Percentiles rank a stretch among this genome's conserved stretches.
These are phyloP conservation scores for Candida sphagnicola DNA, from an alignment of 805 yeast species.

Conservation along the genomic window DNA sequence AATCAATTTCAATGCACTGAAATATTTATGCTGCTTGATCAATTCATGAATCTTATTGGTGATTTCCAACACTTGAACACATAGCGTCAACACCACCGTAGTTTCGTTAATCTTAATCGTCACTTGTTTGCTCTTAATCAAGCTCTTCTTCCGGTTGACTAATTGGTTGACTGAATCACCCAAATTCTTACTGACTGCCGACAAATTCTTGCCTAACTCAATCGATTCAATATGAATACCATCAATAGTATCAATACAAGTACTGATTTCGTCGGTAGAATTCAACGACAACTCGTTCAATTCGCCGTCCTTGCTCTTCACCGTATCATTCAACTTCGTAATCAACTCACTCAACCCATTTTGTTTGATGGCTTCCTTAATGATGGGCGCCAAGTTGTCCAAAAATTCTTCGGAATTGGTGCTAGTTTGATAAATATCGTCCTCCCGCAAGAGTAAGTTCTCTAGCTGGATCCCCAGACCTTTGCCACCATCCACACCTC, in stretches of 20 bases:
- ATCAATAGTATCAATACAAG: constrained; percentile 61
- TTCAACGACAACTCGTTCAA: constrained; percentile 58
- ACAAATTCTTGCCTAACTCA: constrained; percentile 51
- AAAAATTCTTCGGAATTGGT: constrained; percentile 63
- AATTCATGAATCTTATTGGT: constrained; percentile 83
- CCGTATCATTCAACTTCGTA: constrained; percentile 50
- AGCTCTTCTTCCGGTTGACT: constrained; percentile 55
- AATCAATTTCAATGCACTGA: constrained; percentile 79
- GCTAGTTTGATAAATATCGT: constrained; percentile 43
- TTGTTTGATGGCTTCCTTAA: constrained; percentile 56
- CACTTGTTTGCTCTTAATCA: constrained; percentile 59
- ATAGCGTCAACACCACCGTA: constrained; percentile 59
- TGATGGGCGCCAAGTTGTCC: constrained; percentile 75
- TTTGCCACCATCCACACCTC: neutral
- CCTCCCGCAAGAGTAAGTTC: constrained; percentile 35
- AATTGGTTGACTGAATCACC: constrained; percentile 64
- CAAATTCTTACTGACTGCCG: constrained; percentile 53
- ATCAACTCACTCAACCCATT: constrained; percentile 56
- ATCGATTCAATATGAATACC: constrained; percentile 56
- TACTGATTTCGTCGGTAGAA: constrained; percentile 52
- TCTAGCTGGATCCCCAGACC: constrained; percentile 25
- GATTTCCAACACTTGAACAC: constrained; percentile 78
- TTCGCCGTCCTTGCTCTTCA: constrained; percentile 58
- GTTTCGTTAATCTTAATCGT: constrained; percentile 70
- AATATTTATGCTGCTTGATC: constrained; percentile 69